phyloP scores from a whole-genome alignment of 2,329 filamentous ascomycete genomes.

The Verticillium albo-atrum region DNA sequence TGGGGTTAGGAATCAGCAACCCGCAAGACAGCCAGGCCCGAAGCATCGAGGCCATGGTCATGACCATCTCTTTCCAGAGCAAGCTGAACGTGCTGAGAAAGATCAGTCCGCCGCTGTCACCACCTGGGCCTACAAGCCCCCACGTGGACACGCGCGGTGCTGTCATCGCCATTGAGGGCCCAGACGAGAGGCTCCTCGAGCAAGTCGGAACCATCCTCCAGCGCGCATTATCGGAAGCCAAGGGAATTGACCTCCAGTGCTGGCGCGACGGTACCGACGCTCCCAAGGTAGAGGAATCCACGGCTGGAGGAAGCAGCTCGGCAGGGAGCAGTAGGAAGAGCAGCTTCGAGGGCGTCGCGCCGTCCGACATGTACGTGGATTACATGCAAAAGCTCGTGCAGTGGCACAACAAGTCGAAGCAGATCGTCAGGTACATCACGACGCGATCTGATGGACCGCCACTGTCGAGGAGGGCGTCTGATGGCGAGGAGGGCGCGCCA shows the following conservation, averaged over 20 bases:
- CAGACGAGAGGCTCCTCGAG: constrained; percentile 44
- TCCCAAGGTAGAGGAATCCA: constrained; percentile 1
- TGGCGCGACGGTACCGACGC: constrained; percentile 34
- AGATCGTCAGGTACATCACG: constrained; percentile 57
- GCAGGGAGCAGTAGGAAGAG: constrained; percentile 10
- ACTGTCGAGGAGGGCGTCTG: neutral
- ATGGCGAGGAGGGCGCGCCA: constrained; percentile 7
- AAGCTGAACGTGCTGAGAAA: constrained; percentile 74
- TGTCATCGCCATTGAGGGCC: constrained; percentile 79
- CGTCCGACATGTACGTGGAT: constrained; percentile 38
- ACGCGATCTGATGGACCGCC: constrained; percentile 6
- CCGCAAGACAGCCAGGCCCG: constrained; percentile 27
- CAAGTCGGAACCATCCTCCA: constrained; percentile 63
- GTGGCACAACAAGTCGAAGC: constrained; percentile 72
- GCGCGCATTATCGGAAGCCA: constrained; percentile 48
- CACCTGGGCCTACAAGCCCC: constrained; percentile 24
- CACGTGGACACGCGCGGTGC: constrained; percentile 58
- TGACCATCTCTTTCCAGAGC: constrained; percentile 67
- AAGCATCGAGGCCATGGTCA: constrained; percentile 65
- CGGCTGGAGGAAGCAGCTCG: constrained; percentile 4
- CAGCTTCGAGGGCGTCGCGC: constrained; percentile 17
- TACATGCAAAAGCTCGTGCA: constrained; percentile 65
- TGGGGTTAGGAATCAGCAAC: neutral
- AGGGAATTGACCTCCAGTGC: constrained; percentile 34
- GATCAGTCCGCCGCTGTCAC: constrained; percentile 65